Evolutionary conservation across 2,329 filamentous ascomycete species (phyloP), one percentile per base, ranked within the genome.

Genomic region (Claviceps lovelessii): DNA sequence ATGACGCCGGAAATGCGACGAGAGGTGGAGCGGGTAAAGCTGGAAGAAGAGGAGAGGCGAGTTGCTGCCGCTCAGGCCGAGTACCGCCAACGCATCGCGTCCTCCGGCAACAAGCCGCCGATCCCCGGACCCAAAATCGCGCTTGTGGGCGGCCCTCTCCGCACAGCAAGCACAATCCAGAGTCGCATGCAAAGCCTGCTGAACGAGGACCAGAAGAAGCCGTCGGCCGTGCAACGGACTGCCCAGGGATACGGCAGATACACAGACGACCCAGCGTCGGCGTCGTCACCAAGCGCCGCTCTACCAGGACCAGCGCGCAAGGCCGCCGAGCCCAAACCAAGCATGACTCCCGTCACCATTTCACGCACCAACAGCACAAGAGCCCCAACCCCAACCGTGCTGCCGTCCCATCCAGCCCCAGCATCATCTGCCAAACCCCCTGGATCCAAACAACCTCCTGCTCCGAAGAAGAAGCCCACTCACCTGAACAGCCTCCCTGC

Each of bases 231-330:
- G 33, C 82, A 84, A 60, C 71, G 76, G 51, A 95, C 89, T 0
- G 90, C 90, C 0, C 84, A 90, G 59, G 91, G 91, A 0, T 97
- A 97, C 66, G 93, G 93, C 8, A 84, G 84, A 57, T 96, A 87
- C 67, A 90, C 90, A 23, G 86, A 84, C 58, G 68, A 70, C 3
- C 67, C 71, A 5, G 62, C 68, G 17, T 62, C 65, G 4, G 63
- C 59, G 58, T 71, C 67, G 52, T 46, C 63, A 9, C 71, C 72
- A 23, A 73, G 71, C 58, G 58, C 68, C 33, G 58, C 68, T 31
- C 60, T 68, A 0, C 76, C 76, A 2, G 69, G 71, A 28, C 65
- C 78, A 13, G 74, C 76, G 7, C 70, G 76, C 29, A 85, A 84
- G 62, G 76, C 78, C 9, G 28, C 45, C 15, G 35, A 33, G 6